Percentiles rank a stretch among this genome's conserved stretches.
Conservation (phyloP, 2,329 filamentous ascomycete species). For the Exophiala spinifera region DNA sequence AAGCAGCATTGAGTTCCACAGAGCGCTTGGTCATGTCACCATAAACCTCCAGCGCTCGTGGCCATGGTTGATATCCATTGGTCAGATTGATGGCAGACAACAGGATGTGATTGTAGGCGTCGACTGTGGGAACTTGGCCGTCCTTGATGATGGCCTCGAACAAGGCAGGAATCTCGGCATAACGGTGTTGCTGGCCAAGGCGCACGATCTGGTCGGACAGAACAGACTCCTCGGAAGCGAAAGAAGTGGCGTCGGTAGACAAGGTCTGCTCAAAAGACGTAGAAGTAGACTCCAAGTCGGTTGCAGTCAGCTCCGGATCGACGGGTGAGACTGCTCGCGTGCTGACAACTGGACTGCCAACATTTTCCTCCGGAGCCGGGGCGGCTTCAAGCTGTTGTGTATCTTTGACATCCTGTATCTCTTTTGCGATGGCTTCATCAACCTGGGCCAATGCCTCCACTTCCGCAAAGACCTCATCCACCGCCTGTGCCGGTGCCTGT, state of each 20-base stretch:
- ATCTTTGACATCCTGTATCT: conserved; percentile 63
- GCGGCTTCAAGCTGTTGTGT: conserved; percentile 11
- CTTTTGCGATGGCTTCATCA: conserved; percentile 77
- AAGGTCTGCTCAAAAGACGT: conserved; percentile 36
- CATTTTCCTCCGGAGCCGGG: conserved; percentile 29
- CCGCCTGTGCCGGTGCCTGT: conserved; percentile 59
- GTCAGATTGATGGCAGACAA: conserved; percentile 81
- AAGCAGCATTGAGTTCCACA: conserved; percentile 76
- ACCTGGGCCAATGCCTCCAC: conserved; percentile 67
- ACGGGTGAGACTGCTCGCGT: conserved; percentile 14
- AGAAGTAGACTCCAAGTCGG: conserved; percentile 20
- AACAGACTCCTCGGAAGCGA: conserved; percentile 60
- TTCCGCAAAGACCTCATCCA: conserved; percentile 47
- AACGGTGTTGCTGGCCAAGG: conserved; percentile 68
- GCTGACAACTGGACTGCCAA: conserved; percentile 29
- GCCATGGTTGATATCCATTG: conserved; percentile 77
- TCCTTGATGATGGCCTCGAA: conserved; percentile 88
- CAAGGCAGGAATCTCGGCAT: conserved; percentile 81
- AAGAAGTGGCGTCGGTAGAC: conserved; percentile 32
- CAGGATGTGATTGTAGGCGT: conserved; percentile 89
- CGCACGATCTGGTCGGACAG: conserved; percentile 77
- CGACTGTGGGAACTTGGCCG: conserved; percentile 73
- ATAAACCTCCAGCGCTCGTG: conserved; percentile 91
- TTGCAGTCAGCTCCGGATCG: conserved; percentile 2
- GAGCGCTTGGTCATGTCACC: conserved; percentile 90